Conservation (phyloP, 805 yeast species). For the Myxozyma udenii region DNA sequence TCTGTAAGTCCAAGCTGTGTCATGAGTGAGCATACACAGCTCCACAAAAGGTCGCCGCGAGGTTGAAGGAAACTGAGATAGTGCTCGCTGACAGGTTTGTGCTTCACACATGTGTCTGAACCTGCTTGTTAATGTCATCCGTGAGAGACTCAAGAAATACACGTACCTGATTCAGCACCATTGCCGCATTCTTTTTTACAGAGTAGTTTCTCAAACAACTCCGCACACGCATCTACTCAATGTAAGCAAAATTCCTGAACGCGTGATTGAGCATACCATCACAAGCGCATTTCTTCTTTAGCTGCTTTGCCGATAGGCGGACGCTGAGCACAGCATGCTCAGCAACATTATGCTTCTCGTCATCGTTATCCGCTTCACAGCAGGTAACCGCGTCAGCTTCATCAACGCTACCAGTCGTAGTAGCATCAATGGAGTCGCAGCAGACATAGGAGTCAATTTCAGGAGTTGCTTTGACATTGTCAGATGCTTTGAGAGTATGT, state of each 20-base stretch:
- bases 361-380: conserved; percentile 3
- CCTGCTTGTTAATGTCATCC: neutral
- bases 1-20: conserved; percentile 3
- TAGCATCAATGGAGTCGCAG: neutral
- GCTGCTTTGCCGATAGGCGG: neutral
- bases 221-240: conserved; percentile 8
- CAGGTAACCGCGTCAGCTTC: neutral
- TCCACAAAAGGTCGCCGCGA: conserved; percentile 15
- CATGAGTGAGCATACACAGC: conserved; percentile 16
- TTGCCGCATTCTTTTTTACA: conserved; percentile 16
- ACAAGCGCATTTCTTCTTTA: conserved; percentile 6
- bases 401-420: neutral
- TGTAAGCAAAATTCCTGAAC: neutral
- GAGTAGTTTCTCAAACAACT: conserved; percentile 9
- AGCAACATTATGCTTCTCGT: neutral
- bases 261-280: conserved; percentile 1
- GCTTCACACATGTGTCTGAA: conserved; percentile 6
- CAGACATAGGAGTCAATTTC: neutral
- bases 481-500: neutral
- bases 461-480: neutral
- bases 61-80: conserved; percentile 12
- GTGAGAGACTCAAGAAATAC: neutral
- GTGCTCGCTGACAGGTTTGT: conserved; percentile 14
- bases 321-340: conserved; percentile 9
- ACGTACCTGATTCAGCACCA: conserved; percentile 5